These are phyloP conservation scores for Microsporum canis DNA, from an alignment of 2,329 filamentous ascomycete genomes.

Conservation along the genomic window DNA sequence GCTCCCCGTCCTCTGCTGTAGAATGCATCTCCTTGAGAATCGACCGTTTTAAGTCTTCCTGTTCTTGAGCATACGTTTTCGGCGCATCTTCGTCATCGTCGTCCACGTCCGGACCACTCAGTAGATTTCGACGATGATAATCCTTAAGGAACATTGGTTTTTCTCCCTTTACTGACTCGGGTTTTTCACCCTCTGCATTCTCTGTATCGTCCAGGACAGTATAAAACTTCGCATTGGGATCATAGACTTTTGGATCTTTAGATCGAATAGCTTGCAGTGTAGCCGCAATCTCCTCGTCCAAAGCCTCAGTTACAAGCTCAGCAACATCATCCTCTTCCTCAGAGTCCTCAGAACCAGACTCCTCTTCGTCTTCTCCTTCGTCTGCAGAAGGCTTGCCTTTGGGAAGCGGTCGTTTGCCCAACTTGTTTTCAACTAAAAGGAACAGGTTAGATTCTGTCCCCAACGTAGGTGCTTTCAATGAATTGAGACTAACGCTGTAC, in stretches of 20 bases:
- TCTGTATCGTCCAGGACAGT: constrained; percentile 48
- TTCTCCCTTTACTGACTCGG: constrained; percentile 49
- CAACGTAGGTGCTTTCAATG: not conserved
- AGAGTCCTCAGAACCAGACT: constrained; percentile 50
- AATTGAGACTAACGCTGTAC: constrained; percentile 38
- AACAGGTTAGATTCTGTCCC: not conserved
- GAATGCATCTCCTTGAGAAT: constrained; percentile 73
- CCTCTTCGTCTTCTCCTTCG: constrained; percentile 41
- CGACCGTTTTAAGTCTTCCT: constrained; percentile 66
- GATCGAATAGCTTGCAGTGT: constrained; percentile 77
- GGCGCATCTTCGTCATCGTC: constrained; percentile 41
- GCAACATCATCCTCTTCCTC: constrained; percentile 87
- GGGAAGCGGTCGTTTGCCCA: constrained; percentile 39
- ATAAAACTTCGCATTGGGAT: constrained; percentile 70
- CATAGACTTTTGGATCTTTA: constrained; percentile 87
- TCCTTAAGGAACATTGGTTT: constrained; percentile 79
- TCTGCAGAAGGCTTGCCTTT: constrained; percentile 16
- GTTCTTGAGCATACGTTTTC: constrained; percentile 76
- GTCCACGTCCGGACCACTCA: constrained; percentile 55
- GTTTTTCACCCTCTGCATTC: constrained; percentile 16
- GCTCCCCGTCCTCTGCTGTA: constrained; percentile 36
- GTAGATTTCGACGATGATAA: constrained; percentile 83
- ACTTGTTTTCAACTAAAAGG: constrained; percentile 73
- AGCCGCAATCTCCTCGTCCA: constrained; percentile 78
- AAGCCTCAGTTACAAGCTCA: constrained; percentile 69